Evolutionary conservation across 352 stramenopile genomes (phyloP).

Genomic region (Phytopythium cucurbitacearum): DNA sequence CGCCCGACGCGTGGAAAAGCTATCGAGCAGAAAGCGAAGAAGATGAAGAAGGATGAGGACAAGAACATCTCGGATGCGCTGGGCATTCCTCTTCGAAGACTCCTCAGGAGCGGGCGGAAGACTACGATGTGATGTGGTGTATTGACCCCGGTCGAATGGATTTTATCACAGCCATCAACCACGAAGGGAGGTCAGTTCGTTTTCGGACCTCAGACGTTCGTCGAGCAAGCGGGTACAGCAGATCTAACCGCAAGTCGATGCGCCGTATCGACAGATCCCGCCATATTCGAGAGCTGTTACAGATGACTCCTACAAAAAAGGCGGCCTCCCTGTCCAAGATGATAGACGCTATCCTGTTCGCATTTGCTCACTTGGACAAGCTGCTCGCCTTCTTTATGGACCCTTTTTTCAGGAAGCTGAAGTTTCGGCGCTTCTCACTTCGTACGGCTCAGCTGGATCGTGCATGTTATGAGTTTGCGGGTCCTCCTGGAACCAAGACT

Average conservation of each 20-base stretch:
- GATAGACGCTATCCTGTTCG: neutral
- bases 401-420: neutral
- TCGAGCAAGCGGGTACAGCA: neutral
- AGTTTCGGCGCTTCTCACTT: neutral
- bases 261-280: conserved; percentile 5
- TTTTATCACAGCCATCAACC: too few species aligned
- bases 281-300: neutral
- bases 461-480: conserved; percentile 1
- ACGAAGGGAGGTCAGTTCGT: too few species aligned
- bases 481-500: neutral
- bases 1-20: neutral
- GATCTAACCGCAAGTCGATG: conserved; percentile 2
- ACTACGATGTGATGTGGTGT: too few species aligned
- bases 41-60: too few species aligned
- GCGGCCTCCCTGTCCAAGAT: neutral
- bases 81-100: too few species aligned
- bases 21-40: neutral
- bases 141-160: too few species aligned
- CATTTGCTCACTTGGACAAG: neutral
- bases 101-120: too few species aligned
- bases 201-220: neutral
- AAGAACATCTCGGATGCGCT: too few species aligned
- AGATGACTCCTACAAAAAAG: neutral
- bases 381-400: neutral
- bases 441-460: neutral